Evolutionary conservation across 768 basidiomycete genomes (phyloP).

Genomic region (Mycena rosella): DNA sequence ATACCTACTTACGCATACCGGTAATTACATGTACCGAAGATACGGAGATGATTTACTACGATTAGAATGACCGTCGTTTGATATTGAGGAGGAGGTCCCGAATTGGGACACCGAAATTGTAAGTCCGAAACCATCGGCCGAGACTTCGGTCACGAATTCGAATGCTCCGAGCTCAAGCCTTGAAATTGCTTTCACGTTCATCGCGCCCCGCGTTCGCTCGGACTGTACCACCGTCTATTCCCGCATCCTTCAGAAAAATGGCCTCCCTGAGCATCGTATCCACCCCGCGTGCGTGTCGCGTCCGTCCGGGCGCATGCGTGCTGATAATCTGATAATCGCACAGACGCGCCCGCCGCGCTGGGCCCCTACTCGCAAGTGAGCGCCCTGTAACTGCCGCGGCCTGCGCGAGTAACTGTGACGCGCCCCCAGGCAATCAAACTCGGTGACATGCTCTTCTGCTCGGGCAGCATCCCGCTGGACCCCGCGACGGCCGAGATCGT

Average conservation of each 20-base stretch:
- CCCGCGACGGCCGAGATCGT: conserved; percentile 80
- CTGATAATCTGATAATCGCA: background rate
- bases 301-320: too few relatives aligned
- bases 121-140: too few relatives aligned
- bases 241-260: conserved; percentile 43
- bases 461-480: conserved; percentile 89
- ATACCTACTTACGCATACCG: background rate
- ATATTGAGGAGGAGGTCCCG: too few relatives aligned
- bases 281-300: conserved; percentile 52
- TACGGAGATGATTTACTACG: background rate
- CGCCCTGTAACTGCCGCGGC: background rate
- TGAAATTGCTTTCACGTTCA: conserved; percentile 9
- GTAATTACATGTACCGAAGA: conserved; percentile 3
- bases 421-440: conserved; percentile 71
- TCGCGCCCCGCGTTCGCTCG: background rate
- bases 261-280: conserved; percentile 54
- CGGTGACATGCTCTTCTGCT: conserved; percentile 88
- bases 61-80: background rate
- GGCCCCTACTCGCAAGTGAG: conserved; percentile 84
- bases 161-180: conserved; percentile 16
- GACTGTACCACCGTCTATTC: background rate
- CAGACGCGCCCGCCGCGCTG: conserved; percentile 83
- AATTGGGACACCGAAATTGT: too few relatives aligned
- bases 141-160: too few relatives aligned
- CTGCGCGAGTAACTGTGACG: background rate